Evolutionary conservation across 257 asterid genomes (phyloP).

Genomic region (Nicotiana tabacum): DNA sequence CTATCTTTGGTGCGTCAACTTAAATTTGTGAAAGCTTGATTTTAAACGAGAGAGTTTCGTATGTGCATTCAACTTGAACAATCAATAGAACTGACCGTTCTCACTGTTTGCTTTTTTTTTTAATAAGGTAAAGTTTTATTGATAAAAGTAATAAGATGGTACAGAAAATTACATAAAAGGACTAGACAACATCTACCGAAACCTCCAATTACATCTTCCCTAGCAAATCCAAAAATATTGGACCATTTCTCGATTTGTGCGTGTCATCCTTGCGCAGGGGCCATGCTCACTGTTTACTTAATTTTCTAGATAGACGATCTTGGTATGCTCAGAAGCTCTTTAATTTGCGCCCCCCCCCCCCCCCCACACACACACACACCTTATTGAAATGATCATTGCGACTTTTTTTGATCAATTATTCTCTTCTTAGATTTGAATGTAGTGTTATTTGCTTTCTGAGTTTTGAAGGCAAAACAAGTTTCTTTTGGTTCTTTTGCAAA

Average conservation of each 20-base stretch:
- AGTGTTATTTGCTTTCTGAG: slow-evolving; percentile 2
- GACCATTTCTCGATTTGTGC: slow-evolving; percentile 34
- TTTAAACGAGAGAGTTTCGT: neutral
- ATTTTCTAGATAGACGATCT: neutral
- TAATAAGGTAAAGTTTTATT: too few species aligned
- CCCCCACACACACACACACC: too few species aligned
- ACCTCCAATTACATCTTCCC: too few species aligned
- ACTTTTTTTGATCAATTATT: slow-evolving; percentile 1
- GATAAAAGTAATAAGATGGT: too few species aligned
- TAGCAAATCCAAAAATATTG: neutral
- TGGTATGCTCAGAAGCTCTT: neutral
- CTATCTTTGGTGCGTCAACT: neutral
- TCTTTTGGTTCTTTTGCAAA: neutral
- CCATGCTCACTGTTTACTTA: slow-evolving; percentile 20
- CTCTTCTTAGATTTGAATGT: neutral
- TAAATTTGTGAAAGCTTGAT: neutral
- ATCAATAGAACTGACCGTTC: neutral
- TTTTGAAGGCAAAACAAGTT: neutral
- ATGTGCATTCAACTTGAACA: neutral
- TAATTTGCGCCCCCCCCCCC: neutral
- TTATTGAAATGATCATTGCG: too few species aligned
- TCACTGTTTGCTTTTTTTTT: neutral
- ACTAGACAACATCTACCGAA: too few species aligned
- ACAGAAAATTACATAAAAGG: too few species aligned
- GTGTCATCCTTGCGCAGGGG: slow-evolving; percentile 43